These are phyloP conservation scores for Cladorrhinum sp. DNA, from an alignment of 2,329 filamentous ascomycete genomes.

Conservation along the genomic window DNA sequence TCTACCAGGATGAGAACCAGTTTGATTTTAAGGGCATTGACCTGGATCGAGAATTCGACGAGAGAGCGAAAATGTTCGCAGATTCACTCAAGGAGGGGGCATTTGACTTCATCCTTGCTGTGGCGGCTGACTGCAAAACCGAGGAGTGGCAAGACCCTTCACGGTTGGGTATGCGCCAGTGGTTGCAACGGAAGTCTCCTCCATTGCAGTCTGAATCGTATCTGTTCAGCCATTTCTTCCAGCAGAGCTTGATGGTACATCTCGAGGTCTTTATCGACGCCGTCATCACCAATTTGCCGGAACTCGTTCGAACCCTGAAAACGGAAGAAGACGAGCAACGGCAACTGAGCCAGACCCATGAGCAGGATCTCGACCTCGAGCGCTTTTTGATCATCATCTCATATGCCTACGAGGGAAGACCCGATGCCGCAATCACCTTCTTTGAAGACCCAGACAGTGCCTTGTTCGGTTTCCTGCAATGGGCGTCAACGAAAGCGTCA, in stretches of 20 bases:
- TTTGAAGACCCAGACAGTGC: constrained; percentile 94
- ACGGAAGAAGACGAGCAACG: constrained; percentile 87
- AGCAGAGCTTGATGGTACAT: constrained; percentile 70
- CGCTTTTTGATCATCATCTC: constrained; percentile 89
- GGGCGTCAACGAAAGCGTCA: constrained; percentile 92
- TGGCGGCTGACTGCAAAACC: constrained; percentile 76
- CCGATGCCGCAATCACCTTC: constrained; percentile 81
- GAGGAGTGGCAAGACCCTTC: constrained; percentile 87
- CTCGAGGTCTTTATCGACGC: constrained; percentile 85
- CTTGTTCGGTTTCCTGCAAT: constrained; percentile 89
- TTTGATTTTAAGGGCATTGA: constrained; percentile 60
- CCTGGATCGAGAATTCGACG: constrained; percentile 65
- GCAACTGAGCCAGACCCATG: constrained; percentile 61
- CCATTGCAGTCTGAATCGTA: constrained; percentile 65
- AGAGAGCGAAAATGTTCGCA: constrained; percentile 69
- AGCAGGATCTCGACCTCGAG: constrained; percentile 74
- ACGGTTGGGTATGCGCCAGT: constrained; percentile 75
- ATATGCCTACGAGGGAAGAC: constrained; percentile 82
- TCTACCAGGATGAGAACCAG: constrained; percentile 72
- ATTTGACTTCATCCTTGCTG: constrained; percentile 84
- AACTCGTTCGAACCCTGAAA: constrained; percentile 81
- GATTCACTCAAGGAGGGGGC: constrained; percentile 82
- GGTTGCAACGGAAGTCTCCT: constrained; percentile 77
- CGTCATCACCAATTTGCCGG: constrained; percentile 93
- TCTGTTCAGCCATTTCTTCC: constrained; percentile 69